Conservation (phyloP, 2,329 filamentous ascomycete species). For the Huntiella moniliformis region DNA sequence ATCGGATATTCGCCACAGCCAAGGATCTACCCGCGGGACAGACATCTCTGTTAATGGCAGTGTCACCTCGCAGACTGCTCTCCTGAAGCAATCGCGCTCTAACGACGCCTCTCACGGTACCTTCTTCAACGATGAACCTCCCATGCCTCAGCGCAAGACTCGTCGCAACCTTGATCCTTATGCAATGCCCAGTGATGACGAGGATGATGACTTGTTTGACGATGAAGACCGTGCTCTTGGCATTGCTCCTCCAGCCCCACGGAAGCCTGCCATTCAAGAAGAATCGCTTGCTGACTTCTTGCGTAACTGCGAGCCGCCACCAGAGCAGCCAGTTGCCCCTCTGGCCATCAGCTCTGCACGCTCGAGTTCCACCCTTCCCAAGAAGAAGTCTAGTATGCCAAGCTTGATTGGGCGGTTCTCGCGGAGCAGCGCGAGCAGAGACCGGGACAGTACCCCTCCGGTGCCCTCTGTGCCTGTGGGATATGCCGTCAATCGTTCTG, state of each 20-base stretch:
- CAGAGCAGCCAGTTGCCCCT: conserved; percentile 21
- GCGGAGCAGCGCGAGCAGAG: conserved; percentile 20
- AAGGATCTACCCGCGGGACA: conserved; percentile 36
- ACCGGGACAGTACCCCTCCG: conserved; percentile 16
- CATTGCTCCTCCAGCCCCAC: conserved; percentile 16
- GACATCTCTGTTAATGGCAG: conserved; percentile 44
- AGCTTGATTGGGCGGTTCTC: conserved; percentile 43
- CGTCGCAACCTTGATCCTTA: conserved; percentile 75
- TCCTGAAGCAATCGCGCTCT: conserved; percentile 30
- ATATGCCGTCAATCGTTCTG: conserved; percentile 18
- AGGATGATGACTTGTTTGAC: conserved; percentile 31
- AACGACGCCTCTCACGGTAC: conserved; percentile 18
- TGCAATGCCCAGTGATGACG: conserved; percentile 67
- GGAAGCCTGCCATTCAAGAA: conserved; percentile 26
- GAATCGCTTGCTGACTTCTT: conserved; percentile 60
- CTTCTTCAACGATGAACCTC: conserved; percentile 32
- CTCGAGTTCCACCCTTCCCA: conserved; percentile 22
- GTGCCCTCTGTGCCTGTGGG: conserved; percentile 15
- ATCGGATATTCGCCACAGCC: conserved; percentile 32
- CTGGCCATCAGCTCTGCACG: conserved; percentile 19
- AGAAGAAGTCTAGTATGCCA: conserved; percentile 45
- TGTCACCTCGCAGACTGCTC: conserved; percentile 55
- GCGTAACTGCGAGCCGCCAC: conserved; percentile 47
- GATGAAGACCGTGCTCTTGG: conserved; percentile 29
- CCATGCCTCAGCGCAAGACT: conserved; percentile 53